Base-by-base conservation (phyloP, 2,329 filamentous ascomycete genomes). In the Cladosporium sp. region DNA sequence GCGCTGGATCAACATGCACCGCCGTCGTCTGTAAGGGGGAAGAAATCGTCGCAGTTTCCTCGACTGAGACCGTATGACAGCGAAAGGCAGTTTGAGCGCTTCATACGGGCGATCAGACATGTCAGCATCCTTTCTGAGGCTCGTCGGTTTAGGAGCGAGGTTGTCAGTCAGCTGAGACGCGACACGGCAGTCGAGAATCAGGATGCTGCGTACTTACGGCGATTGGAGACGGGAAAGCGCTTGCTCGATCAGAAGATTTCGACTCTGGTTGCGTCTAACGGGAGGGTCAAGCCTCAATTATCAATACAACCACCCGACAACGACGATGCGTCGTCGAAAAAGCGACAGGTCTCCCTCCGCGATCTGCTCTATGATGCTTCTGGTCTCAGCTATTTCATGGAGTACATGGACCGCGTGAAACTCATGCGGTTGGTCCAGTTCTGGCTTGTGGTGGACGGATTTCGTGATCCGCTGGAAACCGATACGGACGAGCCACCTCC, bases 361-460 rank as follows among this genome's bases (percentile, higher is more conserved):
- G 90, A 97, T 57, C 77, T 98, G n/a, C 76, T 98, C 51, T 86
- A 91, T 58, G 90, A 94, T 67, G 82, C 93, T 2, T 86, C 92
- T 1, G 92, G 89, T 0, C 76, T 98, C 7, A 97, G 93, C 2
- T 98, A 95, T 66, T 97, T 98, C 71, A 98, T 98, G 93, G 93
- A 98, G 66, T 97, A 90, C 63, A 98, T 98, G 93, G 93, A 98
- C 66, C 84, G 93, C 36, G 86, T 91, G 64, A 78, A 80, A 13
- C 76, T 92, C 20, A 92, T 97, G 85, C 80, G 86, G 12, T 73
- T 96, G 40, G 91, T 98, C 5, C 93, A 98, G 62, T 98, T 97
- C 68, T 98, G 92, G 90, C 84, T 98, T 35, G 93, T 97, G 3
- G 93, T 97, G 5, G 93, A 98, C 69, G 92, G 93, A 0, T 89